phyloP scores from a whole-genome alignment of 2,329 filamentous ascomycete species.

The Phyllosticta citrichinensis region DNA sequence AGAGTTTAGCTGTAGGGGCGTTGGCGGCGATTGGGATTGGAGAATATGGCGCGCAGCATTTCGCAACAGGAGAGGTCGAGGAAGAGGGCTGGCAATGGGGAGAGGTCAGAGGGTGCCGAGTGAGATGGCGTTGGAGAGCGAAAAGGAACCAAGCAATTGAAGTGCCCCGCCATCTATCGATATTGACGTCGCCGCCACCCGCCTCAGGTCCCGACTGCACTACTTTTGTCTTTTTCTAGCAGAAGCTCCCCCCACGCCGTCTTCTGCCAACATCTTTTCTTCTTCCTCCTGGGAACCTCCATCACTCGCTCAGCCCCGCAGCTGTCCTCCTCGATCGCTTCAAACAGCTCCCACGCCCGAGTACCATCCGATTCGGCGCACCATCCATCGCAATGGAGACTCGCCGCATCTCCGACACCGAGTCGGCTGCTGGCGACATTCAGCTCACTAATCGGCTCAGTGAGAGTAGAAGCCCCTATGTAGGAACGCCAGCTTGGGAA shows the following conservation, averaged over 20 bases:
- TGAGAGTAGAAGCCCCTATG: slow-evolving; percentile 58
- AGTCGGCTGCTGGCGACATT: not conserved
- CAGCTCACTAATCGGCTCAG: slow-evolving; percentile 41
- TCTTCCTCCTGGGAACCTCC: not conserved
- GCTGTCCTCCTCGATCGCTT: not conserved
- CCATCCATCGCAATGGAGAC: slow-evolving; percentile 21
- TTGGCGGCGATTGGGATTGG: not conserved
- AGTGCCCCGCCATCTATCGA: not conserved
- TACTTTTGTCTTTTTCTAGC: not conserved
- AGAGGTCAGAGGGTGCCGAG: not conserved
- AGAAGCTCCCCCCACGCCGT: not conserved
- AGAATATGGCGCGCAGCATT: not conserved
- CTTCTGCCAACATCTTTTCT: not conserved
- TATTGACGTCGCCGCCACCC: not conserved
- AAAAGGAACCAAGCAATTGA: not conserved
- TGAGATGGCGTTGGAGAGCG: too few relatives aligned
- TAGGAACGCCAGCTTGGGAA: slow-evolving; percentile 27
- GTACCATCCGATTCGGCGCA: not conserved
- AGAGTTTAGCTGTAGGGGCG: not conserved
- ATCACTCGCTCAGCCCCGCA: not conserved
- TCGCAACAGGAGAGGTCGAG: not conserved
- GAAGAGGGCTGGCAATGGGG: not conserved
- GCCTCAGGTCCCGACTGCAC: not conserved
- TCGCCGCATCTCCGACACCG: slow-evolving; percentile 13
- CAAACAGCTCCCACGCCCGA: not conserved